Evolutionary conservation across 1,139 yeast species (phyloP), one percentile per base, ranked within the genome.

Genomic region (Candida tetrigidarum): DNA sequence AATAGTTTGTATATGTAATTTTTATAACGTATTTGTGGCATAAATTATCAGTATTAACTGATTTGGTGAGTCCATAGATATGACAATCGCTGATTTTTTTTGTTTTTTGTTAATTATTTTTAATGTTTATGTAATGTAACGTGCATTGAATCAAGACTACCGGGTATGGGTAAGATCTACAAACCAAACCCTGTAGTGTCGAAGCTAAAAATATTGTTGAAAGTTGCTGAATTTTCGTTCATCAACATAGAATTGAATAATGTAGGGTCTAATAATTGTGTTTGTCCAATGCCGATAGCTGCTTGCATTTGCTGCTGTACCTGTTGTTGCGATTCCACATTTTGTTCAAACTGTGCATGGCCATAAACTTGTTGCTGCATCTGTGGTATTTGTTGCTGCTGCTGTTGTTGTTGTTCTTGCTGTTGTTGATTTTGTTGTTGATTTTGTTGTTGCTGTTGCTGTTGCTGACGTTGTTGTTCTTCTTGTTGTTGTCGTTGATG

Each of bases 171-270:
- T 15, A 14, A 27, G 14, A 27, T 32, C 42, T 39, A 26, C 28
- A 44, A 28, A 25, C 44, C 42, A 23, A 46, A 38, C 8, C 36
- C 49, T 18, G 26, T 27, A 10, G 45, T 37, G 40, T 46, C 49
- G 41, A 38, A 46, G 29, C 49, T 46, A 26, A 46, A 46, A 37
- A 46, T 46, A 14, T 28, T 44, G 28, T 47, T 47, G 30, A 47
- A 42, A 3, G 45, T 46, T n/a, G 45, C 42, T 20, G 34, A 33
- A 25, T 37, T 36, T 15, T 41, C 41, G 34, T 34, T 23, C 36
- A 32, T 26, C 19, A 25, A n/a, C 30, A 40, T 33, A 4, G 34
- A 40, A 40, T 40, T 40, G 15, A 28, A 33, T 10, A 27, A 29
- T 5, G 40, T 11, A 8, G 40, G 40, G 16, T 37, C 40, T 12